Evolutionary conservation across 345 rosid genomes (phyloP).

Genomic region (Eucalyptus albens): DNA sequence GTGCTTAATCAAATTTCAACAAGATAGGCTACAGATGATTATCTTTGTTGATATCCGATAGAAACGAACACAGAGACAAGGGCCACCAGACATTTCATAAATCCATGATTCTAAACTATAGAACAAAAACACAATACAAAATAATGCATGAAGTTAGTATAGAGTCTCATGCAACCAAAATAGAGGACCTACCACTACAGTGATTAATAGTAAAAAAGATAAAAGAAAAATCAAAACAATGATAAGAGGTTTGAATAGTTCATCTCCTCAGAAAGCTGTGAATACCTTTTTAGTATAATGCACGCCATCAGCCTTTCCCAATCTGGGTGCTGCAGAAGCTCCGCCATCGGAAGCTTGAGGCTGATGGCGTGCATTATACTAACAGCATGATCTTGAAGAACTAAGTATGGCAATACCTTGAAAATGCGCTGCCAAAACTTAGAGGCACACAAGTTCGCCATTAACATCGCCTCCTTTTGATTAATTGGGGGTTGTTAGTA

Average conservation of each 20-base stretch:
- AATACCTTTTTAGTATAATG: constrained; percentile 84
- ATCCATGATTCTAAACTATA: background rate
- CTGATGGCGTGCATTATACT: constrained; percentile 26
- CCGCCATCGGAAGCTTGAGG: constrained; percentile 59
- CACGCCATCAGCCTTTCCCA: constrained; percentile 62
- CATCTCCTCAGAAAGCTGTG: background rate
- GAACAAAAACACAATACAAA: background rate
- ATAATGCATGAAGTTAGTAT: background rate
- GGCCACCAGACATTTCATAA: background rate
- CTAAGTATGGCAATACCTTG: no score
- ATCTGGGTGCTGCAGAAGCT: constrained; percentile 58
- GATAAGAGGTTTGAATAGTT: background rate
- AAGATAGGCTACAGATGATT: background rate
- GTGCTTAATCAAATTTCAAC: background rate
- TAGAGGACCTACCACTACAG: background rate
- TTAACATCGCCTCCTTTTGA: no score
- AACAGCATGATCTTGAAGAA: no score
- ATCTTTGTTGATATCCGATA: background rate
- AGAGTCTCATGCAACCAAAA: background rate
- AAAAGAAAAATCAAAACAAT: background rate
- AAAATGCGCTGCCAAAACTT: no score
- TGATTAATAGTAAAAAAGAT: background rate
- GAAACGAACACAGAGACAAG: background rate
- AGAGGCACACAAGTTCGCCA: no score
- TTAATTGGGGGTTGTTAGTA: no score